Base-by-base conservation (phyloP, 1,284 basidiomycete genomes). In the Irpex sp. region DNA sequence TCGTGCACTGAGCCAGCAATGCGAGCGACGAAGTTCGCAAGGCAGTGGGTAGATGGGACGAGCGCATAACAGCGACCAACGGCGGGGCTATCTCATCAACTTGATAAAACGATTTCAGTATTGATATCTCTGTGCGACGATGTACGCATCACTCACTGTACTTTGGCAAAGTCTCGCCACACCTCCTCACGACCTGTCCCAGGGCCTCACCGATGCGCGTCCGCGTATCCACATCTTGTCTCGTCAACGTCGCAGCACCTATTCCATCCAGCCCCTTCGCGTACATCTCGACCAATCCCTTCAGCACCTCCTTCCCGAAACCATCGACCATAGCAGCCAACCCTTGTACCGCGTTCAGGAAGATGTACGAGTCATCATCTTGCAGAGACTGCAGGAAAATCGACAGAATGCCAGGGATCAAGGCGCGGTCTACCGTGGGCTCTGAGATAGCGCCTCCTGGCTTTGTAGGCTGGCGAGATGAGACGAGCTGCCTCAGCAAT, bases 301-400 rank as follows among this genome's bases (percentile, higher is more conserved):
- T 78, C 14, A 96, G 75, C 8, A 94, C 87, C 16, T 92, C 86
- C 63, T 81, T 83, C 1, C 93, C 93, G 61, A 88, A 86, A 1
- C 80, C 79, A 67, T 94, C 87, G 1, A 89, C 92, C 83, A 96
- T 88, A 14, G 84, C 87, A 4, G 88, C 84, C 1, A 99, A 78
- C 0, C 95, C 96, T 69, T 96, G 91, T 4, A 97, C 89, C 0
- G 93, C 94, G 70, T 96, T 96, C 60, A 98, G 77, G 72, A 95
- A 98, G 62, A 98, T 87, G 74, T 96, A 98, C 37, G 92, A 94
- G 71, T 99, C 96, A 57, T 96, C 91, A 68, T 98, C 94, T 69
- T 94, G 90, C 3, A 97, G 76, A 0, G 88, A 84, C 68, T 93
- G 86, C 63, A 97, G 74, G 72, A 97, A 96, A 57, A 98, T 89